Conservation (phyloP, 2,329 filamentous ascomycete genomes). For the Ascochyta koolunga region DNA sequence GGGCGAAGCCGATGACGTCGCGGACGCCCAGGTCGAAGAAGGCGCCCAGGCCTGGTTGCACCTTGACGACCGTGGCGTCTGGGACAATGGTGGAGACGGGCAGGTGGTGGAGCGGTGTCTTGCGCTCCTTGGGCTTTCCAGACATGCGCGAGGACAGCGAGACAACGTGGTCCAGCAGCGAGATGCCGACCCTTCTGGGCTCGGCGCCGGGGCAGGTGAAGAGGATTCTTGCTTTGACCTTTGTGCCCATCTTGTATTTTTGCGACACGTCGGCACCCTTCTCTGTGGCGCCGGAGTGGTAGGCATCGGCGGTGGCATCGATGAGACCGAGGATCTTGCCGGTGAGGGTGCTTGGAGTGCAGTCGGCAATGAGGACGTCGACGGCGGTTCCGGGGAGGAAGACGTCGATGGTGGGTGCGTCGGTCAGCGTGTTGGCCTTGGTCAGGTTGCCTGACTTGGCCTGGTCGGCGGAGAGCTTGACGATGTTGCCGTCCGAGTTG, state of each 20-base stretch:
- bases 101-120: constrained; percentile 65
- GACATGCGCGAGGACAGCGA: constrained; percentile 60
- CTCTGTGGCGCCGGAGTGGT: constrained; percentile 82
- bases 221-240: constrained; percentile 83
- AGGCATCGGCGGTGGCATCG: constrained; percentile 86
- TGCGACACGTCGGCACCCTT: constrained; percentile 72
- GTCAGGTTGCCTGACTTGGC: constrained; percentile 71
- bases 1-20: constrained; percentile 82
- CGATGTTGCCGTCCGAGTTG: constrained; percentile 77
- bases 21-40: constrained; percentile 75
- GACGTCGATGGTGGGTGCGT: constrained; percentile 84
- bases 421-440: constrained; percentile 69
- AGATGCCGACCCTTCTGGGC: constrained; percentile 83
- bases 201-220: constrained; percentile 84
- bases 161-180: constrained; percentile 82
- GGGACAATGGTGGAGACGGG: constrained; percentile 78
- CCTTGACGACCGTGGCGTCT: constrained; percentile 77
- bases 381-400: constrained; percentile 92
- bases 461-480: constrained; percentile 80
- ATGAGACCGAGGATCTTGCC: constrained; percentile 93
- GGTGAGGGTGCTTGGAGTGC: constrained; percentile 73
- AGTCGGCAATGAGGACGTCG: constrained; percentile 81
- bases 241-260: constrained; percentile 82
- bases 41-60: constrained; percentile 80
- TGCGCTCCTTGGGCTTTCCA: constrained; percentile 48